A percentile compares a stretch with the other conserved stretches of the same genome.
These are phyloP conservation scores for Fusarium sp. DNA, from an alignment of 2,329 filamentous ascomycete species.

Conservation along the genomic window DNA sequence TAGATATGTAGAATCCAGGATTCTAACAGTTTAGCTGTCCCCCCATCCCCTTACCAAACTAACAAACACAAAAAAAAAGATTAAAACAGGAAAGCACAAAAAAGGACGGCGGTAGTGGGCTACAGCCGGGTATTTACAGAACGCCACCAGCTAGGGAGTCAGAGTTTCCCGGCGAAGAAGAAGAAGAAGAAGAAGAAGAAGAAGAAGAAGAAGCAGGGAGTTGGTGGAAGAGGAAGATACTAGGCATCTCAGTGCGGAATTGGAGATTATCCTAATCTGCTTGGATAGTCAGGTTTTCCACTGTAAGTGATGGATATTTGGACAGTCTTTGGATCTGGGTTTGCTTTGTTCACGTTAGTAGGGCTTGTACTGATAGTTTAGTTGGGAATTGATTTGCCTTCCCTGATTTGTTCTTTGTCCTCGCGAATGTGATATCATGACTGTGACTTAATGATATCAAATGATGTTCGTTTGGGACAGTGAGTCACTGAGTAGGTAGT, in stretches of 20 bases:
- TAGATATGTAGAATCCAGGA: neutral
- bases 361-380: neutral
- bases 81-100: neutral
- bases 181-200: too few relatives aligned
- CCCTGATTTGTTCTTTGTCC: neutral
- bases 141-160: neutral
- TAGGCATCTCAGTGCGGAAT: neutral
- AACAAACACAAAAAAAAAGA: neutral
- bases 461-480: neutral
- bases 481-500: too few relatives aligned
- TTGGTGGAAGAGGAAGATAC: neutral
- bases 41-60: neutral
- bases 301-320: accelerated
- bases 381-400: neutral
- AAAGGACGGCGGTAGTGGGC: neutral
- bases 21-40: neutral
- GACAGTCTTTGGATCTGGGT: neutral
- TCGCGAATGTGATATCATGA: neutral
- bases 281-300: neutral
- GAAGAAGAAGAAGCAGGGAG: neutral
- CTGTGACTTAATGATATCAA: neutral
- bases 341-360: neutral
- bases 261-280: neutral
- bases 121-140: neutral
- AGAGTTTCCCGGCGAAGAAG: neutral